phyloP scores from a whole-genome alignment of 352 stramenopile genomes.

The Phytophthora sp. region DNA sequence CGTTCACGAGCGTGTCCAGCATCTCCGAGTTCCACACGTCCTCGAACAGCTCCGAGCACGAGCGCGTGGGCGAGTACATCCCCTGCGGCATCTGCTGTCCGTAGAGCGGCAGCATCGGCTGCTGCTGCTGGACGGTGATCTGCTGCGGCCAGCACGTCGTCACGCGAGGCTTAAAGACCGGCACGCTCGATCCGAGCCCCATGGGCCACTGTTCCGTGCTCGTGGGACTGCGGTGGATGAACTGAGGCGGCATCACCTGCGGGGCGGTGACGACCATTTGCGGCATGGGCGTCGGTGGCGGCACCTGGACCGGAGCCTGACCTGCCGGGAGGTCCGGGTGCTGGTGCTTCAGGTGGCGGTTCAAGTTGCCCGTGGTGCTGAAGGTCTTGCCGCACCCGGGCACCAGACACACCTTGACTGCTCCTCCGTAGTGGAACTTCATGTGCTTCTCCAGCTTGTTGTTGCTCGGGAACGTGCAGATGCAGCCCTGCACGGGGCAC shows the following conservation, averaged over 20 bases:
- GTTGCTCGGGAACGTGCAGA: slow-evolving; percentile 32
- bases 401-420: slow-evolving; percentile 41
- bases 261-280: slow-evolving; percentile 8
- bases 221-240: slow-evolving; percentile 32
- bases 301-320: slow-evolving; percentile 2
- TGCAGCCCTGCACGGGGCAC: slow-evolving; percentile 29
- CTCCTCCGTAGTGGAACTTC: slow-evolving; percentile 38
- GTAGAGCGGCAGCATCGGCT: slow-evolving; percentile 21
- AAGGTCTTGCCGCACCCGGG: slow-evolving; percentile 45
- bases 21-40: slow-evolving; percentile 54
- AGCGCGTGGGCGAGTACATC: slow-evolving; percentile 32
- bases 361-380: slow-evolving; percentile 50
- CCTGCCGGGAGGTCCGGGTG: slow-evolving; percentile 21
- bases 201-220: slow-evolving; percentile 38
- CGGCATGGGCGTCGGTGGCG: not conserved
- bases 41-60: slow-evolving; percentile 39
- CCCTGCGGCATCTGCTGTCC: slow-evolving; percentile 16
- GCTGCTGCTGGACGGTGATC: slow-evolving; percentile 16
- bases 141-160: slow-evolving; percentile 27
- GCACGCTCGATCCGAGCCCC: slow-evolving; percentile 3
- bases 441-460: slow-evolving; percentile 46
- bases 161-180: slow-evolving; percentile 23
- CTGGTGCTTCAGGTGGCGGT: slow-evolving; percentile 50
- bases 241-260: slow-evolving; percentile 23
- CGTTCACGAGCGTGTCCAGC: slow-evolving; percentile 44